Percentiles rank a stretch among this genome's conserved stretches.
These are phyloP conservation scores for Lolium perenne DNA, from an alignment of 176 grass and related monocot genomes.

Conservation along the genomic window DNA sequence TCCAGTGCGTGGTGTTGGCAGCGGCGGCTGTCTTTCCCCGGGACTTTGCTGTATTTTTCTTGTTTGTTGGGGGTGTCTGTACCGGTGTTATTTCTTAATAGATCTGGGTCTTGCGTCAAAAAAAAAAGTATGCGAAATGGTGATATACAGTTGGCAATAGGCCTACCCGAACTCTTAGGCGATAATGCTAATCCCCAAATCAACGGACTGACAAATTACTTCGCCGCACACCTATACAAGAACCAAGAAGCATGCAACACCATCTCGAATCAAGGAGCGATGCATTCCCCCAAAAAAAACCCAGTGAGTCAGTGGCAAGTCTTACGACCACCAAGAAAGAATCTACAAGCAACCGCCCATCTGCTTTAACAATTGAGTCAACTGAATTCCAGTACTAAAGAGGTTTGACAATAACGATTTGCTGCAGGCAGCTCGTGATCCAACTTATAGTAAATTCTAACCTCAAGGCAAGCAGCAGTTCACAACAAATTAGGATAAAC, in stretches of 20 bases:
- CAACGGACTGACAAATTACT: too few relatives aligned
- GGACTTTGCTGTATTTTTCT: too few relatives aligned
- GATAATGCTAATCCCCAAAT: too few relatives aligned
- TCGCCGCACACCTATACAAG: too few relatives aligned
- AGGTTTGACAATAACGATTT: not conserved
- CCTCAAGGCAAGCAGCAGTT: not conserved
- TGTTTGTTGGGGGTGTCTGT: too few relatives aligned
- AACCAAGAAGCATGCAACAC: not conserved
- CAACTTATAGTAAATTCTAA: slow-evolving; percentile 10
- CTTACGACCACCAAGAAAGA: slow-evolving; percentile 15
- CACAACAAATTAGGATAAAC: slow-evolving; percentile 8
- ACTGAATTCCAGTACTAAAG: not conserved
- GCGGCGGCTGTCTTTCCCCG: too few relatives aligned
- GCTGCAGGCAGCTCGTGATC: not conserved
- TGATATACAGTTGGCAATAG: too few relatives aligned
- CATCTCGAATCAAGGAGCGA: not conserved
- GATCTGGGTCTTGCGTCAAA: too few relatives aligned
- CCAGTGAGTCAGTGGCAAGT: not conserved
- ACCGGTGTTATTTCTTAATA: too few relatives aligned
- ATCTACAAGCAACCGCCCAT: not conserved
- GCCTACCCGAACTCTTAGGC: too few relatives aligned
- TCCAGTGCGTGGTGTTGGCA: too few relatives aligned
- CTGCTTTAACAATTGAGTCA: slow-evolving; percentile 4
- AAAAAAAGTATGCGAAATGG: too few relatives aligned
- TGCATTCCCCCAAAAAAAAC: not conserved